phyloP scores from a whole-genome alignment of 306 rosid genomes.

The Vigna angularis region DNA sequence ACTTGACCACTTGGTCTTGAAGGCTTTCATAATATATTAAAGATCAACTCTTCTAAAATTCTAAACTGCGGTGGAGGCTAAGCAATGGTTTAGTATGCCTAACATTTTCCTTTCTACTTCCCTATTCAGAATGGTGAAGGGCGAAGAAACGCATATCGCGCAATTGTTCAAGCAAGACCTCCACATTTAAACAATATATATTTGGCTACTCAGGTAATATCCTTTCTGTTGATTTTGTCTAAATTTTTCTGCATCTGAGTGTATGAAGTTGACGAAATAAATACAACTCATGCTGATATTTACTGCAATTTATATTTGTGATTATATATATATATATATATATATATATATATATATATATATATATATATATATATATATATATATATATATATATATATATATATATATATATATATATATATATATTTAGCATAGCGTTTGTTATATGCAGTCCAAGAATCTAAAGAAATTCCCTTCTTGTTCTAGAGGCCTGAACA shows the following conservation, averaged over 20 bases:
- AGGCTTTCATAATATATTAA: slow-evolving; percentile 26
- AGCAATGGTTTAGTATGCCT: slow-evolving; percentile 2
- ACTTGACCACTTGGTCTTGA: slow-evolving; percentile 12
- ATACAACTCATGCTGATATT: slow-evolving; percentile 9
- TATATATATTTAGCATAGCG: neutral
- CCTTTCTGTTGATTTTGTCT: slow-evolving; percentile 33
- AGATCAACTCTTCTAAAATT: slow-evolving; percentile 30
- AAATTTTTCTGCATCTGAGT: neutral
- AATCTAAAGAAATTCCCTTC: slow-evolving; percentile 38
- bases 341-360: neutral
- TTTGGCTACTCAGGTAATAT: slow-evolving; percentile 93
- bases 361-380: neutral
- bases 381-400: neutral
- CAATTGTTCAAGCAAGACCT: slow-evolving; percentile 92
- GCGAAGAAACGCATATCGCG: slow-evolving; percentile 91
- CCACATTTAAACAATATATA: slow-evolving; percentile 91
- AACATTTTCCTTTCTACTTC: slow-evolving; percentile 33
- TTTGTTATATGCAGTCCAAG: slow-evolving; percentile 34
- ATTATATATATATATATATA: neutral
- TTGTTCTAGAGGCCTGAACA: slow-evolving; percentile 93
- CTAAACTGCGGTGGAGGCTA: slow-evolving; percentile 19
- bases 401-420: neutral
- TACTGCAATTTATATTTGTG: slow-evolving; percentile 14
- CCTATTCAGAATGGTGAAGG: slow-evolving; percentile 77
- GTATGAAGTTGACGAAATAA: slow-evolving; percentile 14